These are phyloP conservation scores for Pascua sp. DNA, from an alignment of 1,284 basidiomycete genomes.

Conservation along the genomic window DNA sequence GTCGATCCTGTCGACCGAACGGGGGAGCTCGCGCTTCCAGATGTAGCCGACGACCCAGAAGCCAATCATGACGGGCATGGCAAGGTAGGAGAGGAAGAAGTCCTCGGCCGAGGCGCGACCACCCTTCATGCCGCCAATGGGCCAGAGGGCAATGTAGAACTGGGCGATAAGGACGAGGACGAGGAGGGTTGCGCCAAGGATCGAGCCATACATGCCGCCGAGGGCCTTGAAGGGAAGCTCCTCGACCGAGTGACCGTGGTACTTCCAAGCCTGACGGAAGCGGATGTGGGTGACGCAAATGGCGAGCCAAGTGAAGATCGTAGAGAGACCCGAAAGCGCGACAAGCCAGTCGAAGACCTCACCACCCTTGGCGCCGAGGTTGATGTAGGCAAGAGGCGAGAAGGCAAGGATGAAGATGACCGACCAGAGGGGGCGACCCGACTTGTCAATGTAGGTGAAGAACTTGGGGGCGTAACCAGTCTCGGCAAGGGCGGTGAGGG, in stretches of 20 bases:
- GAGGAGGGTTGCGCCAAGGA: slow-evolving; percentile 47
- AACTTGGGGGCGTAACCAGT: slow-evolving; percentile 52
- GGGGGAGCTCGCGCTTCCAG: slow-evolving; percentile 45
- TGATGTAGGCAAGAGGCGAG: slow-evolving; percentile 49
- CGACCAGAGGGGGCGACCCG: slow-evolving; percentile 53
- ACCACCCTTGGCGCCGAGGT: slow-evolving; percentile 37
- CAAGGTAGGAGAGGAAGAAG: slow-evolving; percentile 52
- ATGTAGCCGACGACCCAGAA: slow-evolving; percentile 43
- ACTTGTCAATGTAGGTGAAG: slow-evolving; percentile 54
- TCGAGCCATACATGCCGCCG: slow-evolving; percentile 52
- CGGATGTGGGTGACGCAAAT: slow-evolving; percentile 41
- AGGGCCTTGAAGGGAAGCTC: slow-evolving; percentile 51
- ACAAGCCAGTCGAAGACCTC: slow-evolving; percentile 52
- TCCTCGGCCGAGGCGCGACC: slow-evolving; percentile 31
- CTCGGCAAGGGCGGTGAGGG: slow-evolving; percentile 45
- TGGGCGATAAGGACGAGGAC: slow-evolving; percentile 44
- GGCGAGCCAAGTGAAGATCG: slow-evolving; percentile 54
- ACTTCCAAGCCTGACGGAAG: slow-evolving; percentile 50
- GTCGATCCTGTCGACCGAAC: slow-evolving; percentile 46
- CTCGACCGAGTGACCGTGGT: slow-evolving; percentile 48
- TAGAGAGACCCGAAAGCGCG: slow-evolving; percentile 54
- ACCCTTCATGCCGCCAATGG: slow-evolving; percentile 12
- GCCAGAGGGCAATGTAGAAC: slow-evolving; percentile 38
- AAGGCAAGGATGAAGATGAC: slow-evolving; percentile 47
- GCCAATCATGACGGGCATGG: slow-evolving; percentile 41